Conservation (phyloP, 2,329 filamentous ascomycete species). For the Penicillium sp. region DNA sequence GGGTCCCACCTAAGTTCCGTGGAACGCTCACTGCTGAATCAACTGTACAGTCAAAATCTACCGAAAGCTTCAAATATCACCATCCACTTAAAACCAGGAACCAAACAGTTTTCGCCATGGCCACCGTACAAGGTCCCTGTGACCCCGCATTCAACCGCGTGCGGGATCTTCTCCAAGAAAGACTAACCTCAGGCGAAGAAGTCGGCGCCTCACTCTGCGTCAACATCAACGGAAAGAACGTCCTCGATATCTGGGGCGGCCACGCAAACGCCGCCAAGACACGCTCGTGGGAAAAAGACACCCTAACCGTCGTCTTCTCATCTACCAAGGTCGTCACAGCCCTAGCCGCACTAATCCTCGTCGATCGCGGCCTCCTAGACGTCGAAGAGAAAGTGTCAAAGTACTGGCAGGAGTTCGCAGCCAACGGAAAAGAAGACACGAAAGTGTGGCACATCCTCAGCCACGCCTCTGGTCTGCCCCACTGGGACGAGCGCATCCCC, state of each 20-base stretch:
- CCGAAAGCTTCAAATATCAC: background rate
- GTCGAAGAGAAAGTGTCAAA: slow-evolving; percentile 20
- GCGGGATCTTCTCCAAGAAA: slow-evolving; percentile 28
- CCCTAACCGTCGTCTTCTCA: slow-evolving; percentile 24
- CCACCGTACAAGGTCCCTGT: slow-evolving; percentile 29
- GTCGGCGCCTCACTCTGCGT: slow-evolving; percentile 39
- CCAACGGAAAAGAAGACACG: slow-evolving; percentile 25
- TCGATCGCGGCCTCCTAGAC: slow-evolving; percentile 23
- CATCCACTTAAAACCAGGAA: background rate
- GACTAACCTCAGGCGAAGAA: slow-evolving; percentile 35
- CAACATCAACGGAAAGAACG: slow-evolving; percentile 43
- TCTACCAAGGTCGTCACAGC: slow-evolving; percentile 22
- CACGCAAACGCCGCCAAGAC: slow-evolving; percentile 19
- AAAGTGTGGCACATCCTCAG: slow-evolving; percentile 22
- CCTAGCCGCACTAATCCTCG: slow-evolving; percentile 20
- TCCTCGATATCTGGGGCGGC: slow-evolving; percentile 39
- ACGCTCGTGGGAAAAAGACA: slow-evolving; percentile 33
- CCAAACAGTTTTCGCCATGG: slow-evolving; percentile 11
- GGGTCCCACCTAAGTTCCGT: background rate
- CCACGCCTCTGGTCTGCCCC: slow-evolving; percentile 16
- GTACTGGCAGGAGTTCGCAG: slow-evolving; percentile 30
- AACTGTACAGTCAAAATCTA: background rate
- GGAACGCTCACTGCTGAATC: background rate
- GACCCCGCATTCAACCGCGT: slow-evolving; percentile 33
- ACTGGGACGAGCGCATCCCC: slow-evolving; percentile 25